phyloP scores from a whole-genome alignment of 1,139 yeast species.

The Trichomonascaceae sp. region DNA sequence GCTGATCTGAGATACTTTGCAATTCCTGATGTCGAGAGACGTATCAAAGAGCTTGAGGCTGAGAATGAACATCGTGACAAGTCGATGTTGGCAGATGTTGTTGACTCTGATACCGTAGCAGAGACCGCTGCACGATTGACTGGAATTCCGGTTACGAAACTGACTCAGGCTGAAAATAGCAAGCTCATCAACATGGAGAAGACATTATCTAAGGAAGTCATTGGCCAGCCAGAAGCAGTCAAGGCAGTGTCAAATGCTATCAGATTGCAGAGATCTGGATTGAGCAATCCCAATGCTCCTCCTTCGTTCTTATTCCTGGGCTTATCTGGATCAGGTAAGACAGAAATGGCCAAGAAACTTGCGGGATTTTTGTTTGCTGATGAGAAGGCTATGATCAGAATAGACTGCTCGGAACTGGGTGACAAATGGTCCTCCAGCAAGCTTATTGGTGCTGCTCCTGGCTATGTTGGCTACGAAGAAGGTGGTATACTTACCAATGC shows the following conservation, averaged over 20 bases:
- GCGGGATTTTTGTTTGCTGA: slow-evolving; percentile 96
- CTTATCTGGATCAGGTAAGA: slow-evolving; percentile 96
- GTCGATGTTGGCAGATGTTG: slow-evolving; percentile 77
- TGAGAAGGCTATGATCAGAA: slow-evolving; percentile 92
- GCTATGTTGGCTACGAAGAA: slow-evolving; percentile 96
- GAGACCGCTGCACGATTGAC: slow-evolving; percentile 97
- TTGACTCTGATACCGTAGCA: slow-evolving; percentile 87
- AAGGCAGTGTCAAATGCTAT: slow-evolving; percentile 94
- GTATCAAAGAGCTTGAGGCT: slow-evolving; percentile 67
- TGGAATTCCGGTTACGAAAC: slow-evolving; percentile 96
- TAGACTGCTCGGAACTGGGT: slow-evolving; percentile 93
- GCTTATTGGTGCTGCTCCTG: slow-evolving; percentile 95
- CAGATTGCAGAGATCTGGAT: slow-evolving; percentile 89
- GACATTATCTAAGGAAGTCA: slow-evolving; percentile 74
- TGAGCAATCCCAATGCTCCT: slow-evolving; percentile 93
- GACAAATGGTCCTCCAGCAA: slow-evolving; percentile 96
- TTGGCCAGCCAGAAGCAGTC: slow-evolving; percentile 95
- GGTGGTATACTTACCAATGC: slow-evolving; percentile 96
- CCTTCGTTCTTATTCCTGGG: slow-evolving; percentile 94
- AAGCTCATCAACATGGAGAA: slow-evolving; percentile 93
- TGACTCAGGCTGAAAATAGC: slow-evolving; percentile 90
- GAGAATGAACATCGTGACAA: slow-evolving; percentile 67
- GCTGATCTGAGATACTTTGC: slow-evolving; percentile 96
- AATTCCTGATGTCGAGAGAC: slow-evolving; percentile 80
- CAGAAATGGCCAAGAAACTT: slow-evolving; percentile 91